These are phyloP conservation scores for Ogataea allantospora DNA, from an alignment of 805 yeast genomes.

Conservation along the genomic window DNA sequence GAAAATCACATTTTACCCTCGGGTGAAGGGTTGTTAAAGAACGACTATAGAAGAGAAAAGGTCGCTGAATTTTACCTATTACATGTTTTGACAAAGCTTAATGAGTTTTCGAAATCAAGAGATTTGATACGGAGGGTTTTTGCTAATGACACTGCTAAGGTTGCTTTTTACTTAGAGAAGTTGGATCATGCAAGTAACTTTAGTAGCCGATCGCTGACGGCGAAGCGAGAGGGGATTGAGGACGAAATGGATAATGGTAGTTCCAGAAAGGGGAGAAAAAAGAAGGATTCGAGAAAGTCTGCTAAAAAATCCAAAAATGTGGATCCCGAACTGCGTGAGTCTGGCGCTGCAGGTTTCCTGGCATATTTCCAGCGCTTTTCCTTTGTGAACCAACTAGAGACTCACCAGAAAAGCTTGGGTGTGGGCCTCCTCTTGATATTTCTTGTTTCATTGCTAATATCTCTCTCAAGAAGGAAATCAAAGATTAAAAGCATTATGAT, in stretches of 20 bases:
- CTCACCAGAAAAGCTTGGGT: conserved; percentile 10
- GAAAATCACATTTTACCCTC: conserved; percentile 18
- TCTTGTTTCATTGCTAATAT: conserved; percentile 17
- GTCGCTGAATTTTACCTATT: conserved; percentile 28
- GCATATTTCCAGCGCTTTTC: conserved; percentile 7
- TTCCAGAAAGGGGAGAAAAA: conserved; percentile 1
- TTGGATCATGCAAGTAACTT: conserved; percentile 9
- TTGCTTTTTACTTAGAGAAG: conserved; percentile 13
- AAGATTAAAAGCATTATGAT: conserved; percentile 12
- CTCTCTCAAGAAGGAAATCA: conserved; percentile 11
- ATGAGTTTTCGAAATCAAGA: conserved; percentile 18
- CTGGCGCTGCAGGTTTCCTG: not conserved
- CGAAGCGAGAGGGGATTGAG: conserved; percentile 3
- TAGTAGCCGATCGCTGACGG: conserved; percentile 1
- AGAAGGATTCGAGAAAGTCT: not conserved
- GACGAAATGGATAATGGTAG: conserved; percentile 1
- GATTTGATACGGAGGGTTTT: conserved; percentile 22
- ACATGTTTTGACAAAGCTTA: conserved; percentile 24
- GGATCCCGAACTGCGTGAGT: not conserved
- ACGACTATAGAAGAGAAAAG: conserved; percentile 14
- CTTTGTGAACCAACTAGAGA: not conserved
- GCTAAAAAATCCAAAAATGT: conserved; percentile 3
- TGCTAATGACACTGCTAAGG: conserved; percentile 17
- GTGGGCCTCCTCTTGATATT: conserved; percentile 18
- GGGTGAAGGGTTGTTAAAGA: conserved; percentile 16